Conservation (phyloP, 345 rosid genomes). For the Eucalyptus cloeziana region DNA sequence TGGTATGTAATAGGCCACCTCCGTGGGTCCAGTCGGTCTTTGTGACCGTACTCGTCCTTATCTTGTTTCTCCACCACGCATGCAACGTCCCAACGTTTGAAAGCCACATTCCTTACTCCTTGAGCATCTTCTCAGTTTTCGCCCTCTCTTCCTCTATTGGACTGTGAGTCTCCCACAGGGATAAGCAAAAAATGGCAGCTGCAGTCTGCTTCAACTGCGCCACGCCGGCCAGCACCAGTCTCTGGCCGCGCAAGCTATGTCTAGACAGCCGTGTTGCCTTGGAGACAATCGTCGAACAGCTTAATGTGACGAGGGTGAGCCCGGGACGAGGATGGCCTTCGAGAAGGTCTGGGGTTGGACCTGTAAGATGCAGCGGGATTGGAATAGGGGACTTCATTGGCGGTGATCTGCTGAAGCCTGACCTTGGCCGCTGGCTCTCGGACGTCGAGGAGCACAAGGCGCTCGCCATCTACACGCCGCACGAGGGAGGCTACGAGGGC, state of each 20-base stretch:
- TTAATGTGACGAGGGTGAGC: not conserved
- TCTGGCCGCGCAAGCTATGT: not conserved
- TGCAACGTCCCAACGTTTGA: not conserved
- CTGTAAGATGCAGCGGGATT: conserved; percentile 3
- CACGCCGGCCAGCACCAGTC: conserved; percentile 1
- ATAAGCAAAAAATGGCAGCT: conserved; percentile 18
- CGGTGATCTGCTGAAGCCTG: conserved; percentile 63
- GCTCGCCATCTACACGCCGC: conserved; percentile 77
- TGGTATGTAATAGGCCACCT: not conserved
- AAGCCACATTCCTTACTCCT: not conserved
- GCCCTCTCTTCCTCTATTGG: not conserved
- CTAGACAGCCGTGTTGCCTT: not conserved
- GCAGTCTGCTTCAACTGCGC: conserved; percentile 22
- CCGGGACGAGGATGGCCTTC: not conserved
- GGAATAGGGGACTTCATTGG: conserved; percentile 71
- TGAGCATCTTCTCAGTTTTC: not conserved
- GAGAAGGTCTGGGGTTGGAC: not conserved
- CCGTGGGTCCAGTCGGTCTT: not conserved
- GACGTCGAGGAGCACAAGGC: conserved; percentile 90
- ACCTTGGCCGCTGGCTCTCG: conserved; percentile 64
- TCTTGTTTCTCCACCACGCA: conserved; percentile 24
- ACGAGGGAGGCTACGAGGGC: conserved; percentile 95
- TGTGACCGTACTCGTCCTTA: not conserved
- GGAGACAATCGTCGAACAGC: not conserved
- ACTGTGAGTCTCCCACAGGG: not conserved